phyloP scores from a whole-genome alignment of 768 basidiomycete genomes.

The Phanerochaete carnosa region DNA sequence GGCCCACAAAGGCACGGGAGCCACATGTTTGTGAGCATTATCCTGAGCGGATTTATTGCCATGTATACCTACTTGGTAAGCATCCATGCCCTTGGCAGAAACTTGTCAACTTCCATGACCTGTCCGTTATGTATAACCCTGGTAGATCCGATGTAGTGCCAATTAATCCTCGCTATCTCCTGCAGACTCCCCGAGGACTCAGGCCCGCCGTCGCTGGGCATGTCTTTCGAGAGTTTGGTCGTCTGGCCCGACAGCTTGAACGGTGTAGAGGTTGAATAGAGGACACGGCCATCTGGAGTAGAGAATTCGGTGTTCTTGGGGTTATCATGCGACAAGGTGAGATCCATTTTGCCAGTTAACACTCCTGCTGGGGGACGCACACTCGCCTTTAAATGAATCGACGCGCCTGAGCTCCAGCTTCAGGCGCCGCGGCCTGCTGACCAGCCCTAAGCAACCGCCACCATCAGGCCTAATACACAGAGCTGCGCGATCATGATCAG shows the following conservation, averaged over 20 bases:
- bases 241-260: background rate
- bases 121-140: slow-evolving; percentile 2
- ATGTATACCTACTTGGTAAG: background rate
- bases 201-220: background rate
- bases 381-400: no score
- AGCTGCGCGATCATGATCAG: no score
- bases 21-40: background rate
- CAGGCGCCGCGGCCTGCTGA: no score
- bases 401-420: no score
- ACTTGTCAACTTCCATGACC: background rate
- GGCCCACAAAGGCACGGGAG: background rate
- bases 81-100: background rate
- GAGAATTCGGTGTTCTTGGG: background rate
- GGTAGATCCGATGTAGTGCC: slow-evolving; percentile 1
- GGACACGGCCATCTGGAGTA: background rate
- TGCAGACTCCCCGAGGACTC: background rate
- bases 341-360: no score
- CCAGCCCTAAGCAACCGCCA: no score
- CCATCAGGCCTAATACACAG: no score
- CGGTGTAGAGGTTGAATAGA: background rate
- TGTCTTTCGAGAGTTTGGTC: background rate
- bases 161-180: slow-evolving; percentile 10
- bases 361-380: no score
- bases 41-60: background rate
- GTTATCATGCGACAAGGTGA: no score